A percentile compares a stretch with the other conserved stretches of the same genome.
These are phyloP conservation scores for Neophaeococcomyces aloes DNA, from an alignment of 2,329 filamentous ascomycete genomes.

Conservation along the genomic window DNA sequence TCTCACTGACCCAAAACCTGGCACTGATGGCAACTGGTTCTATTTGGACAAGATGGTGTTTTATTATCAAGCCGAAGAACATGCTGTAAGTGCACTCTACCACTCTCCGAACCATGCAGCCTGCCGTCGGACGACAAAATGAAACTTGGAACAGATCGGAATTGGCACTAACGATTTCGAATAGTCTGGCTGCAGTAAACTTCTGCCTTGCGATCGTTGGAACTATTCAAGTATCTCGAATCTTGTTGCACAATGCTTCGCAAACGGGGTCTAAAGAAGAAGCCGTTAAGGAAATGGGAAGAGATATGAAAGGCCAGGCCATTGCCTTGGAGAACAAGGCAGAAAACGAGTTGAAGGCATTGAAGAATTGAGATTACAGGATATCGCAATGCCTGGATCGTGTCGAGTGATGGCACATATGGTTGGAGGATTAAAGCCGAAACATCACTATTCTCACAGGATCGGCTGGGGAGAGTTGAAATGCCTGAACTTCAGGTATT, in stretches of 20 bases:
- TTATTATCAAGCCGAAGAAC: constrained; percentile 92
- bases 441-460: too few relatives aligned
- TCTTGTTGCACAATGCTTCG: constrained; percentile 54
- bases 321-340: constrained; percentile 18
- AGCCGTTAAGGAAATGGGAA: constrained; percentile 30
- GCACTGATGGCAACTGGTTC: constrained; percentile 81
- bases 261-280: constrained; percentile 41
- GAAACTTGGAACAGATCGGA: not conserved
- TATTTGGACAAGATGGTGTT: constrained; percentile 98
- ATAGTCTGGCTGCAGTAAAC: constrained; percentile 83
- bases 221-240: constrained; percentile 68
- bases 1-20: constrained; percentile 84
- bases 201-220: constrained; percentile 93
- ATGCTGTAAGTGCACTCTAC: constrained; percentile 53
- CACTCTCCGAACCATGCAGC: not conserved
- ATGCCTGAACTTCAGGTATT: too few relatives aligned
- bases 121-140: not conserved
- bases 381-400: not conserved
- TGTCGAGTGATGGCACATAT: too few relatives aligned
- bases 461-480: too few relatives aligned
- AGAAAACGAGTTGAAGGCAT: constrained; percentile 15
- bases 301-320: constrained; percentile 28
- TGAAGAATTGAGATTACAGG: constrained; percentile 10
- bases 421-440: too few relatives aligned
- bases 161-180: not conserved